Base-by-base conservation (phyloP, 202 grass and related monocot genomes). In the Tripidium arundinaceum region DNA sequence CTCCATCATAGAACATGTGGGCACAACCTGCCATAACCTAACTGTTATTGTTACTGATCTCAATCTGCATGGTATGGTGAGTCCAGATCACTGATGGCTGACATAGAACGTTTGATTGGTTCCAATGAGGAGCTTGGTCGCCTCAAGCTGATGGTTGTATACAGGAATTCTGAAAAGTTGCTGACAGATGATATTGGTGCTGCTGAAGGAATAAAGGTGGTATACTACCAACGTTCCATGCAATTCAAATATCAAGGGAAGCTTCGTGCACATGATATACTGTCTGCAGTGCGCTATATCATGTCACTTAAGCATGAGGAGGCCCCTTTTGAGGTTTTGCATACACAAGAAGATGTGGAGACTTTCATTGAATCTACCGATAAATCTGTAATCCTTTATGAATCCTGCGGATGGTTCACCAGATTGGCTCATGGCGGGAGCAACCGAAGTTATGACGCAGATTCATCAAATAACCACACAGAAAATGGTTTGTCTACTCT, bases 171-270 rank as follows among this genome's bases (percentile, higher is more conserved):
- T 37, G 92, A 98, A 77, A 98, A 98, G 84, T 75, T 93, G 69
- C 68, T 94, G 33, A 65, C 88, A 1, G 88, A 94, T 82, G 73
- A 88, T 49, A 81, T 98, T 72, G 92, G 82, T 62, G 86, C 84
- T 69, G 84, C 58, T 77, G 90, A 91, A 72, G 92, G 88, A 75
- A 94, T 83, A 84, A 91, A 87, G 12, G 76, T 93, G 47, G 13
- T 93, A 76, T 98, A 89, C 68, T 98, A 93, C 78, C 92, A 77
- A 33, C 80, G 66, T 54, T 94, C 88, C 1, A 26, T 78, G 63
- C 79, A 80, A 82, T 90, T 94, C 76, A 98, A 89, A 33, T 98
- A 98, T 84, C 80, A 94, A 82, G 95, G 95, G 77, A 98, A 87
- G 69, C 86, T 87, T 59, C 82, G 77, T 68, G 82, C 82, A 50